Conservation (phyloP, 116 monocot species). For the Cymodocea nodosa region DNA sequence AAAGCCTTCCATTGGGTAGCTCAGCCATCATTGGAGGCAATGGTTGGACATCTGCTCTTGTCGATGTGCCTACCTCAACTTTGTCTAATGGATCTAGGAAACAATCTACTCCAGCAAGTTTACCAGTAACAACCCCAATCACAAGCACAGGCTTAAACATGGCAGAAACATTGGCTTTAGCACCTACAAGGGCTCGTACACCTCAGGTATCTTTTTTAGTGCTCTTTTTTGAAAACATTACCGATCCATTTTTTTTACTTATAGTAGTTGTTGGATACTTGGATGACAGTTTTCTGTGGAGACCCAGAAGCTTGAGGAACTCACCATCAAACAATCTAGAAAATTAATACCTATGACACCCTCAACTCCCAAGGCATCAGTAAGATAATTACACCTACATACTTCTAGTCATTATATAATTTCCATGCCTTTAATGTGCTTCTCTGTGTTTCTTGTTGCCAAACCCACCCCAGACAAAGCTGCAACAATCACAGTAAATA, state of each 20-base stretch:
- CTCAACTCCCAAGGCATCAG: conserved; percentile 39
- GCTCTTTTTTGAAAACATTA: neutral
- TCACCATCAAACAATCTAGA: conserved; percentile 34
- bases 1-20: conserved; percentile 24
- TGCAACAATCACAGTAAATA: neutral
- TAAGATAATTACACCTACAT: conserved; percentile 15
- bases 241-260: neutral
- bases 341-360: conserved; percentile 74
- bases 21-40: conserved; percentile 28
- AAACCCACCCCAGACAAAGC: too few species aligned
- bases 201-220: conserved; percentile 41
- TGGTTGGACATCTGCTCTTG: conserved; percentile 70
- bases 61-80: conserved; percentile 33
- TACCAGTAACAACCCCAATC: conserved; percentile 2
- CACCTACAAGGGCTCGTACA: conserved; percentile 37
- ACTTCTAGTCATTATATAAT: neutral
- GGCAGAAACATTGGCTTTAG: conserved; percentile 79
- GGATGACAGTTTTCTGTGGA: conserved; percentile 51
- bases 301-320: conserved; percentile 55
- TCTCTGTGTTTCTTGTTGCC: too few species aligned
- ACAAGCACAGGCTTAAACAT: conserved; percentile 44
- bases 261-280: neutral
- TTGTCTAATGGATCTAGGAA: conserved; percentile 15
- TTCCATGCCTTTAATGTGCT: neutral
- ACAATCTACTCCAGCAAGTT: conserved; percentile 12